Percentiles rank a stretch among this genome's conserved stretches.
Conservation (phyloP, 768 basidiomycete genomes). For the Lentinus tigrinus region DNA sequence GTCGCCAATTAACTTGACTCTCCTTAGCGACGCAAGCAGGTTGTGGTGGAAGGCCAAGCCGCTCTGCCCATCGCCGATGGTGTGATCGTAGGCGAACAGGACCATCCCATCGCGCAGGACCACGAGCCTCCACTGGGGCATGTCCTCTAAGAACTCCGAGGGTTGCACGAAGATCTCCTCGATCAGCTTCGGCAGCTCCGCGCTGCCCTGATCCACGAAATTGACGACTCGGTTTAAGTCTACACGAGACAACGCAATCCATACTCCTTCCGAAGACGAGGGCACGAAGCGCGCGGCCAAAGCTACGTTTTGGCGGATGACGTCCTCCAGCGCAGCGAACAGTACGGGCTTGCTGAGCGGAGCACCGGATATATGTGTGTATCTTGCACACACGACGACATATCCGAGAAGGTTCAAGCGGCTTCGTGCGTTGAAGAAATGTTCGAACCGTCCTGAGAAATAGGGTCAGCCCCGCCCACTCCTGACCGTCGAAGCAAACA, state of each 20-base stretch:
- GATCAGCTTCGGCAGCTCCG: constrained; percentile 22
- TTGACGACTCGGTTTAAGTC: constrained; percentile 32
- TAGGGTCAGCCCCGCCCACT: background rate
- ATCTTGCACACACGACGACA: constrained; percentile 3
- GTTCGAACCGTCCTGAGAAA: background rate
- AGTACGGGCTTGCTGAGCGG: constrained; percentile 26
- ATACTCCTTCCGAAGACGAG: constrained; percentile 13
- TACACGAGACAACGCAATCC: constrained; percentile 29
- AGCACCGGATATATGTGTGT: background rate
- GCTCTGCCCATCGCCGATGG: constrained; percentile 41
- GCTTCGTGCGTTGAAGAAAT: background rate
- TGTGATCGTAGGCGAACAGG: constrained; percentile 38
- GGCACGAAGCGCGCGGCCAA: constrained; percentile 15
- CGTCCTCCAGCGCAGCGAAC: constrained; percentile 25
- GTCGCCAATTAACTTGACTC: background rate
- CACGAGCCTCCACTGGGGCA: constrained; percentile 40
- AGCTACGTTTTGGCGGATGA: constrained; percentile 30
- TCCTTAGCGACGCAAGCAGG: constrained; percentile 31
- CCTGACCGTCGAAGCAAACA: background rate
- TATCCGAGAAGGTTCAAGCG: background rate
- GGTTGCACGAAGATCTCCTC: constrained; percentile 28
- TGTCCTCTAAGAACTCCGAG: constrained; percentile 25
- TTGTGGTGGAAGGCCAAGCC: constrained; percentile 37
- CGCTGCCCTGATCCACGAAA: constrained; percentile 23
- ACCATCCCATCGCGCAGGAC: constrained; percentile 34